phyloP scores from a whole-genome alignment of 2,329 filamentous ascomycete genomes.

The Cladosporium velox region DNA sequence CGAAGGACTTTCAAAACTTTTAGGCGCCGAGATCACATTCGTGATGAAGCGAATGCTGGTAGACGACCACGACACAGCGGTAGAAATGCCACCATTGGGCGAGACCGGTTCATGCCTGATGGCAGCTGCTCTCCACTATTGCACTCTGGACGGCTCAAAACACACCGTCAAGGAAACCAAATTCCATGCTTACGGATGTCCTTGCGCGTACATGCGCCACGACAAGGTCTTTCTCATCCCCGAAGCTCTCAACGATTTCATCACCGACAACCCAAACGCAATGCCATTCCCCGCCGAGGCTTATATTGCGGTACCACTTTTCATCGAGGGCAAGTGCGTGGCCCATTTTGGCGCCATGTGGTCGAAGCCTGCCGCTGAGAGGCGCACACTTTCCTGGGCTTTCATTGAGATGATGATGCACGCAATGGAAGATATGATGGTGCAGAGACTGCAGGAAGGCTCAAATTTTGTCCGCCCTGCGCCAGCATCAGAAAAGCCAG shows the following conservation, averaged over 20 bases:
- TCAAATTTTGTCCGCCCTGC: conserved; percentile 46
- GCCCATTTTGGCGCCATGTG: conserved; percentile 74
- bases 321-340: conserved; percentile 65
- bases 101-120: conserved; percentile 64
- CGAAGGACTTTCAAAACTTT: conserved; percentile 63
- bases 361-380: conserved; percentile 61
- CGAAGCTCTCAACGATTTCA: conserved; percentile 60
- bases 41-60: conserved; percentile 65
- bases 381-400: conserved; percentile 62
- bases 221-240: conserved; percentile 71
- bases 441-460: conserved; percentile 59
- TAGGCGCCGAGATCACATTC: conserved; percentile 67
- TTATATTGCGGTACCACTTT: conserved; percentile 67
- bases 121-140: conserved; percentile 66
- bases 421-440: conserved; percentile 67
- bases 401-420: conserved; percentile 69
- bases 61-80: conserved; percentile 58
- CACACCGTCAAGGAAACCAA: conserved; percentile 61
- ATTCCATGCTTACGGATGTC: conserved; percentile 65
- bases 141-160: conserved; percentile 58
- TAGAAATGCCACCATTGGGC: conserved; percentile 63
- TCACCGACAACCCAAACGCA: conserved; percentile 61
- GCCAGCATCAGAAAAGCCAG: conserved; percentile 32
- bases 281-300: conserved; percentile 65
- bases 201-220: conserved; percentile 69